These are phyloP conservation scores for Scutellaria baicalensis DNA, from an alignment of 257 asterid species.

Conservation along the genomic window DNA sequence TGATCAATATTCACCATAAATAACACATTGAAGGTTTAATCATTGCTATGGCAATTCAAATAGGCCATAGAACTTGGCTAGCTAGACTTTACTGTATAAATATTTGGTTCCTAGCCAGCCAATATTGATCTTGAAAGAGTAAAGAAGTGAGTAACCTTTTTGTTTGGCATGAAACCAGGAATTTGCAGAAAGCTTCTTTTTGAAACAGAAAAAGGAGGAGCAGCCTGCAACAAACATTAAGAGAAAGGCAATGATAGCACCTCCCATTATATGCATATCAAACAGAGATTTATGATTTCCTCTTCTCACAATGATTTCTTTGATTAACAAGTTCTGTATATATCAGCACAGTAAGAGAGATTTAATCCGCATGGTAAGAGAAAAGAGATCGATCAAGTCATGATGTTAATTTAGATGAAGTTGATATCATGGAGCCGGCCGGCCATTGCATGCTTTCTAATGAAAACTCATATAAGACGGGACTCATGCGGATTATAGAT, in stretches of 20 bases:
- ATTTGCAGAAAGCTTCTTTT: constrained; percentile 27
- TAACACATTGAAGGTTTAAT: too few species aligned
- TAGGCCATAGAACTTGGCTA: too few species aligned
- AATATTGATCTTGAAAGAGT: too few species aligned
- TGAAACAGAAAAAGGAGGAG: constrained; percentile 29
- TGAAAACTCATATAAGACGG: too few species aligned
- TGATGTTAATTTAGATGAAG: not conserved
- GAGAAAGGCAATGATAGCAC: constrained; percentile 9
- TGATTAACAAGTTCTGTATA: too few species aligned
- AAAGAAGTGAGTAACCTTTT: not conserved
- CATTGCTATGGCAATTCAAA: too few species aligned
- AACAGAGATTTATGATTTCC: constrained; percentile 4
- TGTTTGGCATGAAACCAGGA: too few species aligned
- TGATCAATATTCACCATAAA: too few species aligned
- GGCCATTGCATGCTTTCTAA: not conserved
- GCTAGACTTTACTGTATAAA: too few species aligned
- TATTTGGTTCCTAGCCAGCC: too few species aligned
- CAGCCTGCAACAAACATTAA: constrained; percentile 17
- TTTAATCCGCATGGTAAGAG: not conserved
- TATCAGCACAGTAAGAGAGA: not conserved
- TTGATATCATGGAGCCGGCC: not conserved
- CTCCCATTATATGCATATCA: constrained; percentile 22
- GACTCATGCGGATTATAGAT: too few species aligned
- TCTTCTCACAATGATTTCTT: not conserved
- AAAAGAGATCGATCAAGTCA: not conserved